Evolutionary conservation across 768 basidiomycete genomes (phyloP).

Genomic region (Suillus variegatus): DNA sequence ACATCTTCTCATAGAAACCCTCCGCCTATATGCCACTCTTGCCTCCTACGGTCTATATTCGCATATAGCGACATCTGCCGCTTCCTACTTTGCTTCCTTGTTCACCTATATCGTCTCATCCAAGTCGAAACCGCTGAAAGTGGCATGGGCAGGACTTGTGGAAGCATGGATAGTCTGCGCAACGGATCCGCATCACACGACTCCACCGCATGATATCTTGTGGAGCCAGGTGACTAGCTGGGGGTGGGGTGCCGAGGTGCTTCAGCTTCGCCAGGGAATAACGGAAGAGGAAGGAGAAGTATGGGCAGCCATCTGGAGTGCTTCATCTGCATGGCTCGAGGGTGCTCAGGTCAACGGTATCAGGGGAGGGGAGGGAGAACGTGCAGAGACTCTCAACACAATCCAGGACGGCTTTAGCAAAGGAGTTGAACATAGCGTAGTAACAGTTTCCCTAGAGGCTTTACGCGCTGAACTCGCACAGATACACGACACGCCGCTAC

Average conservation of each 20-base stretch:
- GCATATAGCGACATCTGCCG: constrained; percentile 62
- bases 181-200: constrained; percentile 87
- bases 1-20: constrained; percentile 52
- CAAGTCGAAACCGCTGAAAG: constrained; percentile 30
- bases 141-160: constrained; percentile 60
- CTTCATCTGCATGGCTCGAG: constrained; percentile 68
- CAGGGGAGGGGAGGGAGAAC: constrained; percentile 66
- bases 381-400: constrained; percentile 36
- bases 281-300: constrained; percentile 27
- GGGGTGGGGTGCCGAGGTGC: constrained; percentile 67
- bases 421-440: constrained; percentile 36
- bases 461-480: constrained; percentile 31
- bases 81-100: constrained; percentile 54
- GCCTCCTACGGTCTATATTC: constrained; percentile 81
- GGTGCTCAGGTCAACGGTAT: constrained; percentile 74
- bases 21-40: constrained; percentile 64
- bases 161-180: constrained; percentile 81
- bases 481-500: neutral
- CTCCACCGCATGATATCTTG: constrained; percentile 81
- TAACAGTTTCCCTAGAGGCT: constrained; percentile 36
- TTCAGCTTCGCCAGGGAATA: constrained; percentile 40
- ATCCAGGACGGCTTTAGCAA: constrained; percentile 44
- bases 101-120: constrained; percentile 46
- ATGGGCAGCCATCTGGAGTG: constrained; percentile 40
- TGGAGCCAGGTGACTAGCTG: constrained; percentile 88